Conservation (phyloP, 257 asterid genomes). For the Asclepias syriaca region DNA sequence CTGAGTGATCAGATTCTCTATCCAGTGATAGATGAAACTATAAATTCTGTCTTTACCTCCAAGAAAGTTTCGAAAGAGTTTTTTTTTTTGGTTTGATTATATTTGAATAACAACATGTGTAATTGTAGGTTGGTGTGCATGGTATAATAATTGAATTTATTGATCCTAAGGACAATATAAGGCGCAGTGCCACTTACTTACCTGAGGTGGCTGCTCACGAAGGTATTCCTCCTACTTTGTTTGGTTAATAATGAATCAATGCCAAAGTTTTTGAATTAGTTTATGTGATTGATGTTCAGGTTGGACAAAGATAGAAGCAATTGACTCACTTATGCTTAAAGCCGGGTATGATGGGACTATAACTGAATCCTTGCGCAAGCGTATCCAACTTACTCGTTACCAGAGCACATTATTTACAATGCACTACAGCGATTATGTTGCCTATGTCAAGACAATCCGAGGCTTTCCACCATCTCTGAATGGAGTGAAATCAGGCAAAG, state of each 20-base stretch:
- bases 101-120: slow-evolving; percentile 4
- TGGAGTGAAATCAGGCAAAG: slow-evolving; percentile 48
- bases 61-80: not conserved
- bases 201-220: slow-evolving; percentile 98
- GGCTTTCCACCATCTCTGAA: slow-evolving; percentile 67
- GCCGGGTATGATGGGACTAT: slow-evolving; percentile 71
- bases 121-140: slow-evolving; percentile 78
- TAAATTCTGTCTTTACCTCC: not conserved
- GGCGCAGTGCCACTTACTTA: slow-evolving; percentile 91
- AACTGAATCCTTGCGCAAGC: slow-evolving; percentile 45
- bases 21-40: not conserved
- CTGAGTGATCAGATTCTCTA: slow-evolving; percentile 5
- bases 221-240: slow-evolving; percentile 40
- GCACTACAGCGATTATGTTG: slow-evolving; percentile 65
- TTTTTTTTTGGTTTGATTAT: not conserved
- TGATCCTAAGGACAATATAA: slow-evolving; percentile 56
- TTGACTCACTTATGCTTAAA: slow-evolving; percentile 78
- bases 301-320: slow-evolving; percentile 72
- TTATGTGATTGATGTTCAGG: slow-evolving; percentile 38
- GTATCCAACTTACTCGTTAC: slow-evolving; percentile 66
- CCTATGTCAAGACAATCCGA: slow-evolving; percentile 69
- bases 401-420: slow-evolving; percentile 84
- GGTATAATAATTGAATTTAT: slow-evolving; percentile 94
- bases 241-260: not conserved
- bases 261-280: not conserved